A percentile compares a stretch with the other conserved stretches of the same genome.
phyloP scores from a whole-genome alignment of 192 early-diverging fungal species.

The Entrophospora sp. region DNA sequence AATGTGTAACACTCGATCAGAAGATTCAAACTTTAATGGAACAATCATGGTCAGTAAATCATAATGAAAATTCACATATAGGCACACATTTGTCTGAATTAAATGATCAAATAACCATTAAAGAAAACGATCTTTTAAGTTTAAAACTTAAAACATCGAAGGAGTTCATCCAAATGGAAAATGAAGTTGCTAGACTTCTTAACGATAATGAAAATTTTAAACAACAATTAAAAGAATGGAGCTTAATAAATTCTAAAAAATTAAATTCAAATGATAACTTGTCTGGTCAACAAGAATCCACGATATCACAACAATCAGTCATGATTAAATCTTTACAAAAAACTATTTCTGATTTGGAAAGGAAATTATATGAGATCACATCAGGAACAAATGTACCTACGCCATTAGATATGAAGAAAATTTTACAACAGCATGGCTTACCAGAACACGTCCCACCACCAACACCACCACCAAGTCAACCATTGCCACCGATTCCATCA shows the following conservation, averaged over 20 bases:
- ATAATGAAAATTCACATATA: constrained; percentile 1
- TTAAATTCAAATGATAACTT: too few species aligned
- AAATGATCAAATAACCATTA: neutral
- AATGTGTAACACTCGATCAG: neutral
- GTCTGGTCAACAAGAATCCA: constrained; percentile 1
- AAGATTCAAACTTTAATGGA: constrained; percentile 1
- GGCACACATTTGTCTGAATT: neutral
- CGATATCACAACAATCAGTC: constrained; percentile 3
- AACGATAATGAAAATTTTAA: neutral
- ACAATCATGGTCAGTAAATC: neutral
- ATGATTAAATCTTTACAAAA: constrained; percentile 15
- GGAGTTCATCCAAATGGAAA: neutral
- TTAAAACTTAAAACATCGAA: neutral
- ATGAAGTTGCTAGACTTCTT: neutral
- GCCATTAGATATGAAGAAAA: too few species aligned
- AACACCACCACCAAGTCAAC: constrained; percentile 11
- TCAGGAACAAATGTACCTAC: too few species aligned
- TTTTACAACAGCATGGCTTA: too few species aligned
- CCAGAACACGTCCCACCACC: neutral
- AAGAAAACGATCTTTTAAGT: neutral
- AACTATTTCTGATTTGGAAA: neutral
- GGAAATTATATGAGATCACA: neutral
- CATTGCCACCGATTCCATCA: neutral
- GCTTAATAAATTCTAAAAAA: too few species aligned
- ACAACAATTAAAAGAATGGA: neutral